Evolutionary conservation across 1,284 basidiomycete species (phyloP).

Genomic region (Microbotryomycetes sp.): DNA sequence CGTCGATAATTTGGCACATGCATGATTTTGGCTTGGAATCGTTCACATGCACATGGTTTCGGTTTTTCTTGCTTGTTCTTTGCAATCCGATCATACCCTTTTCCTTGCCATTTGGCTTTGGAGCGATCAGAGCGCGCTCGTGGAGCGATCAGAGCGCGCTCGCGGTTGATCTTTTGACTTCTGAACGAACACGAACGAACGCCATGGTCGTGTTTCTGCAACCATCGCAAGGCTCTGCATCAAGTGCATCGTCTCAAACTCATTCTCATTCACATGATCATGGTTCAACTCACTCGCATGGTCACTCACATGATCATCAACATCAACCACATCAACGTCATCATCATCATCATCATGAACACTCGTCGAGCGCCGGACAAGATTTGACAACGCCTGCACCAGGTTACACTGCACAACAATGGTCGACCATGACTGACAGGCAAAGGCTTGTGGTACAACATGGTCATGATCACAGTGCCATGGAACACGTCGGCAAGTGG

Average conservation of each 20-base stretch:
- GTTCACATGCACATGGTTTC: too few relatives aligned
- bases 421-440: not conserved
- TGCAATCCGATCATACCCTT: too few relatives aligned
- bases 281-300: conserved; percentile 21
- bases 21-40: too few relatives aligned
- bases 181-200: not conserved
- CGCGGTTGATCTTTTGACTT: not conserved
- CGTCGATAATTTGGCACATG: too few relatives aligned
- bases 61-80: too few relatives aligned
- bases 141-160: not conserved
- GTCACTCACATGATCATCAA: conserved; percentile 17
- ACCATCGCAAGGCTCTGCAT: too few relatives aligned
- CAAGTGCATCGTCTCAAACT: not conserved
- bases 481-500: conserved; percentile 72
- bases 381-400: not conserved
- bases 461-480: conserved; percentile 28
- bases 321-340: conserved; percentile 40
- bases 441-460: not conserved
- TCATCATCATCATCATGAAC: conserved; percentile 81
- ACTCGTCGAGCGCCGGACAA: not conserved
- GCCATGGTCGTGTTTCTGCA: not conserved
- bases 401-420: not conserved
- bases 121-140: too few relatives aligned
- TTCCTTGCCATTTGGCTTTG: too few relatives aligned
- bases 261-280: too few relatives aligned